Percentiles rank a stretch among this genome's conserved stretches.
phyloP scores from a whole-genome alignment of 148 eudicot genomes.

The Nepenthes mirabilis region DNA sequence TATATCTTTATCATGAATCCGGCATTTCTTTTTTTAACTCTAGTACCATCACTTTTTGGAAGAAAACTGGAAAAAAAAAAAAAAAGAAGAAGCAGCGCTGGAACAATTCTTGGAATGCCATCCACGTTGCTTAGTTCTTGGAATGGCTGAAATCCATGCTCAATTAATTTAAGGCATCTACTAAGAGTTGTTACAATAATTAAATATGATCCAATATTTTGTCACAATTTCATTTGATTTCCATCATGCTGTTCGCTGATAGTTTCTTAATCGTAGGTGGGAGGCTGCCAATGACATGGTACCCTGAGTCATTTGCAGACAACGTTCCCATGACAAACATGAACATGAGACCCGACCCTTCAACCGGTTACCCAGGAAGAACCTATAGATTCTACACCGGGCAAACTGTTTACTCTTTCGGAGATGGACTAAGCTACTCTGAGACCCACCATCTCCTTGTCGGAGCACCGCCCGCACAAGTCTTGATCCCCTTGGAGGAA shows the following conservation, averaged over 20 bases:
- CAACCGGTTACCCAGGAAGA: constrained; percentile 66
- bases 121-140: too few species aligned
- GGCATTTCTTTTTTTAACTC: too few species aligned
- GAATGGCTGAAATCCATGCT: too few species aligned
- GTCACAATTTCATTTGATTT: background rate
- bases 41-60: too few species aligned
- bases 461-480: constrained; percentile 34
- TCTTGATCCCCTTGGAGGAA: constrained; percentile 41
- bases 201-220: background rate
- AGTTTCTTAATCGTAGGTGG: constrained; percentile 31
- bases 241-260: background rate
- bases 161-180: too few species aligned
- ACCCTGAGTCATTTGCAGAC: constrained; percentile 53
- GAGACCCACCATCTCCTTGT: constrained; percentile 36
- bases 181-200: too few species aligned
- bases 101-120: too few species aligned
- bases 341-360: constrained; percentile 69
- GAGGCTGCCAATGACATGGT: constrained; percentile 82
- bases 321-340: constrained; percentile 71
- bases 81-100: too few species aligned
- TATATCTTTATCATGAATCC: too few species aligned
- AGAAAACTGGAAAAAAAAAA: too few species aligned
- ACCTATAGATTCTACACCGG: constrained; percentile 72
- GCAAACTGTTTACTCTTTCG: constrained; percentile 46
- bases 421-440: constrained; percentile 62